Base-by-base conservation (phyloP, 805 yeast genomes). In the Sugiyamaella americana region DNA sequence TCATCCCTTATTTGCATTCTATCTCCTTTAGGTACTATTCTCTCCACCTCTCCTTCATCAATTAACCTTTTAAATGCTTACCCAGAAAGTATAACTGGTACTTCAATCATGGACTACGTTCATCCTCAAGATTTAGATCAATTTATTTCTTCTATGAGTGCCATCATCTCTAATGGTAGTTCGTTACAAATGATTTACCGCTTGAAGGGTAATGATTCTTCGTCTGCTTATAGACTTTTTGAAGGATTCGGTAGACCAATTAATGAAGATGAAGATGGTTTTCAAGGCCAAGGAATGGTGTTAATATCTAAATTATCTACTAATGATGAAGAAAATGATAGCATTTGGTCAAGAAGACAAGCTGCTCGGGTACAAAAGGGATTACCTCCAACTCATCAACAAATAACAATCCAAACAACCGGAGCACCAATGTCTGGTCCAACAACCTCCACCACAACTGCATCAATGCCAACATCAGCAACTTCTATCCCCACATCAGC, bases 61-160 rank as follows among this genome's bases (percentile, higher is more conserved):
- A 30, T 37, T 23, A 1, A 17, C 29, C 30, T 40, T 30, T 39
- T 53, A 37, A 51, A 53, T 16, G 26, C 47, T 5, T 41, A 36
- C 11, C 45, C 51, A 5, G 11, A 43, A 16, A 40, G 32, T 22
- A 32, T 51, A 35, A 42, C 30, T 5, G 50, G 50, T 16, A 30
- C 22, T 13, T 20, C 41, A 26, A 40, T 51, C 23, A 29, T 41
- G 26, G 55, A 51, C 46, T 47, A 42, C 44, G 11, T 55, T 36
- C 58, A 53, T 30, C 54, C 55, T 16, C 46, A 50, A 18, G 58
- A 55, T 34, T 29, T 53, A 22, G 54, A 50, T 16, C 40, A 24
- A 24, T 49, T 51, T 37, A 41, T 44, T 24, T 41, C 43, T 13
- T 43, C 43, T 18, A 30, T 53, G 44, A 22, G 37, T 10, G 20